Base-by-base conservation (phyloP, 1,139 yeast genomes). In the Meyerozyma athensensis region DNA sequence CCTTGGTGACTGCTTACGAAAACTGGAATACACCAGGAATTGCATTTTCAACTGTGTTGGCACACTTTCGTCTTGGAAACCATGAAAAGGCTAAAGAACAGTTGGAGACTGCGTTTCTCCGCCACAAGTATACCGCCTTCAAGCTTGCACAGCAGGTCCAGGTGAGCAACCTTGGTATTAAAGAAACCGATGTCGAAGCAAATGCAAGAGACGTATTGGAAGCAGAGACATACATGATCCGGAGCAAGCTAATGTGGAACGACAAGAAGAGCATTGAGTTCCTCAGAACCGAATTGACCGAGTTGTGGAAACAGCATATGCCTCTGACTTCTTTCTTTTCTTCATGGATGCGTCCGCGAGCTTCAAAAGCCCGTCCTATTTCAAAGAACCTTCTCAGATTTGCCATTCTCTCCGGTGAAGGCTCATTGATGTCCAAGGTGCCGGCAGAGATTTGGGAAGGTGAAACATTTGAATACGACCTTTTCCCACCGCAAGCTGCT, bases 1-100 rank as follows among this genome's bases (percentile, higher is more conserved):
- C 83, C 3, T 60, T 82, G 34, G 65, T 71, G 4, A 71, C 65
- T n/a, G 67, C 81, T 0, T 83, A 84, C 50, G 57, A 56, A 12
- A 74, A 72, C 47, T 83, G 95, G 95, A 63, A 65, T 30, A 82
- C 92, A 1, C 86, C 95, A 1, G 86, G 90, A 1, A 54, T 87
- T 33, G 77, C 82, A 1, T 81, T 78, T 50, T 83, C 95, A 1
- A 58, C 72, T 1, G 86, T 79, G 0, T 61, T 85, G 39, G 89
- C 95, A 7, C 63, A 76, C 44, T 62, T 76, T 35, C 45, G 65
- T 13, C 55, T 71, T 18, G 63, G 58, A 5, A 61, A 74, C 28
- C 34, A 39, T 8, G 64, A 58, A 1, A 56, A 58, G 8, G 92
- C 95, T 0, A 63, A 55, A 33, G 44, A 46, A 2, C 70, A 72